Evolutionary conservation across 768 basidiomycete species (phyloP), one percentile per base, ranked within the genome.

Genomic region (Trametes sanguinea): DNA sequence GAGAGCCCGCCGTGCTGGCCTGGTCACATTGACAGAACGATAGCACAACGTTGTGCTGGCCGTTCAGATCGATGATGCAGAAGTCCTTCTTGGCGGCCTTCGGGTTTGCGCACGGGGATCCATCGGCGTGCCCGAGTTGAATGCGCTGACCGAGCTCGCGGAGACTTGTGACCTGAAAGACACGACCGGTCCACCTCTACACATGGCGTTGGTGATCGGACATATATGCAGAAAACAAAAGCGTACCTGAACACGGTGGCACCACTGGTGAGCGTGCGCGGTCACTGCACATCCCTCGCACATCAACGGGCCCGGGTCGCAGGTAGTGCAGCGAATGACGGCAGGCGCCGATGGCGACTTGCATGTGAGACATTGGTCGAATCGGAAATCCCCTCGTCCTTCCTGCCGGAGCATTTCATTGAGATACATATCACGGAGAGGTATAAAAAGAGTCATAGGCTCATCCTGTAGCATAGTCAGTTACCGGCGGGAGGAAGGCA

Each of bases 11-110:
- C 10, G 16, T 14, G 1, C 52, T 39, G 4, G 52, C 55, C 14
- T 10, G 17, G 29, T 57, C 47, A 59, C 74, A 75, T 11, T 53
- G 57, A 54, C 74, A 75, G 54, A 64, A 74, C 5, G 59, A 33
- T 0, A 74, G 54, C n/a, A 37, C 14, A 4, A 75, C 61, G 0
- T 17, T 11, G 55, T 74, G 74, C 11, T 71, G 55, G 4, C 73
- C 73, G 32, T 66, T 73, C 29, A 59, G 52, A 43, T 73, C 39
- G 46, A 58, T 40, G 46, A 50, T 35, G 39, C 47, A 39, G 40
- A 48, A 51, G 46, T 58, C 57, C 27, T 9, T 3, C 22, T 30
- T 43, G 10, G 54, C 6, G 8, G 9, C 29, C n/a, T n/a, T 32
- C 4, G 54, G 54, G 13, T 35, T 35, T 4, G 54, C 17, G 43